phyloP scores from a whole-genome alignment of 1,284 basidiomycete genomes.

The Porodaedalea pini region DNA sequence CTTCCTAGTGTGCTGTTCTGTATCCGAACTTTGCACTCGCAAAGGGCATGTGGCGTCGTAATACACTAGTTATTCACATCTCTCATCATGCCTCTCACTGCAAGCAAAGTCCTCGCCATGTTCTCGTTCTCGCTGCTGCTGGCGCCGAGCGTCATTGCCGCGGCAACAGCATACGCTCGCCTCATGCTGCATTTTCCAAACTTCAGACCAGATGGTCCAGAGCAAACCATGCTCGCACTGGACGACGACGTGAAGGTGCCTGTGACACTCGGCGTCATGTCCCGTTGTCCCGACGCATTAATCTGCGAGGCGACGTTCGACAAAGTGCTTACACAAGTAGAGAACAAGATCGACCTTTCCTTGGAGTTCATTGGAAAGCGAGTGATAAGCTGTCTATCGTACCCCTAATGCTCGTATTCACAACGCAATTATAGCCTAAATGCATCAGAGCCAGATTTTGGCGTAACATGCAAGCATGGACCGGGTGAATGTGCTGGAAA shows the following conservation, averaged over 20 bases:
- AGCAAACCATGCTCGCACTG: neutral
- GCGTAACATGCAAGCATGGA: constrained; percentile 78
- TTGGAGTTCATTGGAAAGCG: constrained; percentile 75
- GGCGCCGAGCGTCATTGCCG: constrained; percentile 1
- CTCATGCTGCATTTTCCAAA: constrained; percentile 17
- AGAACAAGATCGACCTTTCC: constrained; percentile 64
- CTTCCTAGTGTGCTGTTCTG: constrained; percentile 2
- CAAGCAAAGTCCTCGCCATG: constrained; percentile 12
- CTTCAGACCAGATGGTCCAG: constrained; percentile 6
- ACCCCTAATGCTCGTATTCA: neutral
- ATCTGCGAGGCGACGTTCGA: constrained; percentile 78
- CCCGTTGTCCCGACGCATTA: constrained; percentile 72
- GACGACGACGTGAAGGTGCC: constrained; percentile 31
- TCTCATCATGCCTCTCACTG: constrained; percentile 4
- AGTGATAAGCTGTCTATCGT: constrained; percentile 28
- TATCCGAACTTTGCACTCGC: neutral
- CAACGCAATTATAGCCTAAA: constrained; percentile 50
- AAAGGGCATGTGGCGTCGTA: neutral
- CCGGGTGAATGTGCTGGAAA: constrained; percentile 81
- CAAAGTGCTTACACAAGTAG: constrained; percentile 59
- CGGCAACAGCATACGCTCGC: constrained; percentile 7
- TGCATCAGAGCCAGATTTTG: constrained; percentile 59
- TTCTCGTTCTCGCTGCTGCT: constrained; percentile 4
- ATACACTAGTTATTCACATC: neutral
- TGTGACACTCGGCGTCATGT: constrained; percentile 69